Conservation (phyloP, 768 basidiomycete genomes). For the Rhizopogon rudus region DNA sequence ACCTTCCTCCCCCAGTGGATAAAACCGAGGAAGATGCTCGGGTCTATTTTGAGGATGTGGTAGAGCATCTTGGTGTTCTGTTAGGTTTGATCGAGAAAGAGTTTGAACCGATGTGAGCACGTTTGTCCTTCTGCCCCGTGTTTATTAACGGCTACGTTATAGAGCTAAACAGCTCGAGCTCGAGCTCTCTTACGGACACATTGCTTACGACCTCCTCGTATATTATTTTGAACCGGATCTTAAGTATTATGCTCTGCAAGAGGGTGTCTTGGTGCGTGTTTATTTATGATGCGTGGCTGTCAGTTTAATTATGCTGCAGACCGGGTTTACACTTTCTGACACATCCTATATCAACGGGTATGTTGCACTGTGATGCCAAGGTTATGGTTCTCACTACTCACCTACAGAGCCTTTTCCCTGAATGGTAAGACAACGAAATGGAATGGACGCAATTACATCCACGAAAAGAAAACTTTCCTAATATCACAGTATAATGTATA, state of each 20-base stretch:
- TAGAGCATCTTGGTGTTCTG: slow-evolving; percentile 10
- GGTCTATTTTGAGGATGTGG: slow-evolving; percentile 2
- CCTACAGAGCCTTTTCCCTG: not conserved
- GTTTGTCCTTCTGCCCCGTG: not conserved
- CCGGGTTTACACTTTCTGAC: not conserved
- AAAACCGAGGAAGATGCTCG: not conserved
- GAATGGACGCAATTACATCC: slow-evolving; percentile 8
- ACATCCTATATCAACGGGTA: no score
- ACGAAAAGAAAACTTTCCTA: not conserved
- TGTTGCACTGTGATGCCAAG: not conserved
- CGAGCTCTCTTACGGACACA: slow-evolving; percentile 10
- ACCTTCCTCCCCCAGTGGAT: not conserved
- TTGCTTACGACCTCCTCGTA: slow-evolving; percentile 12
- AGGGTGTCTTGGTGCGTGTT: not conserved
- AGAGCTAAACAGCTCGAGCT: slow-evolving; percentile 12
- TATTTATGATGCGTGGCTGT: not conserved
- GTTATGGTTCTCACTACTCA: not conserved
- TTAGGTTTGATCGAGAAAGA: slow-evolving; percentile 7
- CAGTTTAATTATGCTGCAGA: not conserved
- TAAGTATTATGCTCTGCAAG: not conserved
- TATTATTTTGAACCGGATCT: slow-evolving; percentile 5
- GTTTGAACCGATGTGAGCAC: slow-evolving; percentile 12
- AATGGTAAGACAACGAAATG: slow-evolving; percentile 1
- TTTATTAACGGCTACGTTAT: not conserved
- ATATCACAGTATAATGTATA: not conserved